These are phyloP conservation scores for Blastocystis sp. DNA, from an alignment of 352 stramenopile genomes.

Conservation along the genomic window DNA sequence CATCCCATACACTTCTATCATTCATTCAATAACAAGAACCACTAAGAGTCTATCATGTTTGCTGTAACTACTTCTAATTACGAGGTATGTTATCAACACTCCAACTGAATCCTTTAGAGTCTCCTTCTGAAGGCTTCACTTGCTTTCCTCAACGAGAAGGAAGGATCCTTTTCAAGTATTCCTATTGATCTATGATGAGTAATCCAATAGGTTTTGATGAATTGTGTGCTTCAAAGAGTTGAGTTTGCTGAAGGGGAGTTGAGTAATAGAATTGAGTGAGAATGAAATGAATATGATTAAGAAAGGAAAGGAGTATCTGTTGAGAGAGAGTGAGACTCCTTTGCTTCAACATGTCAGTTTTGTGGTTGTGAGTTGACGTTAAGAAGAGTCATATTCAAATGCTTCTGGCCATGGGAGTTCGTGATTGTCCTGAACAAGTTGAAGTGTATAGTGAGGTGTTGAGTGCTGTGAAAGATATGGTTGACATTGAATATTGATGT, in stretches of 20 bases:
- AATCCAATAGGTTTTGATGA: too few relatives aligned
- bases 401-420: slow-evolving; percentile 44
- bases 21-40: neutral
- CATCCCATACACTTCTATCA: neutral
- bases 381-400: slow-evolving; percentile 65
- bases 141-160: neutral
- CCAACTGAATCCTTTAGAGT: neutral
- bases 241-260: neutral
- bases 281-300: neutral
- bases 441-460: slow-evolving; percentile 45
- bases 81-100: neutral
- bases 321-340: neutral
- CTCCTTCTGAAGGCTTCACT: neutral
- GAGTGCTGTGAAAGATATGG: neutral
- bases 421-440: slow-evolving; percentile 53
- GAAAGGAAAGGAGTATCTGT: neutral
- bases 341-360: slow-evolving; percentile 8
- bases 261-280: neutral
- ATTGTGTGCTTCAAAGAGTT: too few relatives aligned
- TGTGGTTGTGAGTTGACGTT: neutral
- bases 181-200: too few relatives aligned
- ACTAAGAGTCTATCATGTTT: neutral
- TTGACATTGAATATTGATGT: neutral
- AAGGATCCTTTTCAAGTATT: too few relatives aligned
- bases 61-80: neutral